These are phyloP conservation scores for Exophiala bonariae DNA, from an alignment of 2,329 filamentous ascomycete genomes.

Conservation along the genomic window DNA sequence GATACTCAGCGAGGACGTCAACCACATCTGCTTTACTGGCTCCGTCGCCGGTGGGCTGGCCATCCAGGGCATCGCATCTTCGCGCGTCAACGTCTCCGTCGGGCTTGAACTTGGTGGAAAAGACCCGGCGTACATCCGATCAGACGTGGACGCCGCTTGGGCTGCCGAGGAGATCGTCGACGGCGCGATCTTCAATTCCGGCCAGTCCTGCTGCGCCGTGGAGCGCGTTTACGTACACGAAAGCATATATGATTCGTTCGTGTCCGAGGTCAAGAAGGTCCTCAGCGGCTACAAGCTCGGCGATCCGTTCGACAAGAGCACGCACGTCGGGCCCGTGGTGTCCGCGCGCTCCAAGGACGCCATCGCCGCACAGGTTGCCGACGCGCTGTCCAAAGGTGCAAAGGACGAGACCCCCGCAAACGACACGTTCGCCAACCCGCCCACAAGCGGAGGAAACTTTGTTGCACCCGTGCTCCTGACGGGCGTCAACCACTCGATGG, in stretches of 20 bases:
- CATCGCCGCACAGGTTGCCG: slow-evolving; percentile 76
- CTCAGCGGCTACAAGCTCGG: slow-evolving; percentile 80
- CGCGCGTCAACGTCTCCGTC: slow-evolving; percentile 64
- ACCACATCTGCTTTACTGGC: slow-evolving; percentile 88
- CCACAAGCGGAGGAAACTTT: slow-evolving; percentile 72
- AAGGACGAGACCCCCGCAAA: slow-evolving; percentile 83
- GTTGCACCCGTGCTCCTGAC: slow-evolving; percentile 82
- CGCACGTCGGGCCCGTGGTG: slow-evolving; percentile 84
- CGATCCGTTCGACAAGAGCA: slow-evolving; percentile 77
- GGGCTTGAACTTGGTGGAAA: slow-evolving; percentile 93
- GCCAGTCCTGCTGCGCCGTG: slow-evolving; percentile 94
- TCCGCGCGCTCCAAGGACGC: slow-evolving; percentile 74
- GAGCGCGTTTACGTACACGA: slow-evolving; percentile 91
- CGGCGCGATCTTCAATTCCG: slow-evolving; percentile 94
- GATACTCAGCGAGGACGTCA: slow-evolving; percentile 72
- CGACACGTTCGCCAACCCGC: slow-evolving; percentile 69
- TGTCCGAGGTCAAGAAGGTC: slow-evolving; percentile 76
- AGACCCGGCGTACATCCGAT: slow-evolving; percentile 85
- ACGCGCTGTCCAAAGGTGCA: slow-evolving; percentile 81
- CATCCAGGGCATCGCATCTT: slow-evolving; percentile 80
- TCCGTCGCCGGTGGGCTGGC: slow-evolving; percentile 85
- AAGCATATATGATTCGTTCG: slow-evolving; percentile 78
- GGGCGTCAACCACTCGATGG: slow-evolving; percentile 78
- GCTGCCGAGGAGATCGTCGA: slow-evolving; percentile 93
- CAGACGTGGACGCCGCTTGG: slow-evolving; percentile 86